phyloP scores from a whole-genome alignment of 805 yeast genomes.

The Candida multigemmis region DNA sequence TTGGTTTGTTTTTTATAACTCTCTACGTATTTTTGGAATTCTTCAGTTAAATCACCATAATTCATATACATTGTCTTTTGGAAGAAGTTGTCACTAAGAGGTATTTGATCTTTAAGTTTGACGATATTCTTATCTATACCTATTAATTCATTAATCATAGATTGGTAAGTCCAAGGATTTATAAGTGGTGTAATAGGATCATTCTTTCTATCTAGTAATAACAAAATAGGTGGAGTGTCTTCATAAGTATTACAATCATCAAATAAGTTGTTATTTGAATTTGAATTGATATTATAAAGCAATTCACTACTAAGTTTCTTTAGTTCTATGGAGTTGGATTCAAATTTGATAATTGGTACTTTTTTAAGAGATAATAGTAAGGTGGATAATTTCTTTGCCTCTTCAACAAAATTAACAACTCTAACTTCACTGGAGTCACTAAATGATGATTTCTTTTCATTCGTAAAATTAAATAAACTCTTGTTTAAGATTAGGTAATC shows the following conservation, averaged over 20 bases:
- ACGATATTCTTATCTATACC: constrained; percentile 80
- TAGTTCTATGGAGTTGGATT: constrained; percentile 56
- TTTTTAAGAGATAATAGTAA: constrained; percentile 62
- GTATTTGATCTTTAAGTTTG: constrained; percentile 52
- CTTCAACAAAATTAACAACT: constrained; percentile 22
- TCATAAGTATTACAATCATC: constrained; percentile 47
- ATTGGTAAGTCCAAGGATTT: constrained; percentile 96
- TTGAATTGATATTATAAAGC: constrained; percentile 44
- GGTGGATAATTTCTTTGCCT: constrained; percentile 36
- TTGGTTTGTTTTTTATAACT: constrained; percentile 77
- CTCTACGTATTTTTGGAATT: constrained; percentile 75
- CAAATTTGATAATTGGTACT: constrained; percentile 75
- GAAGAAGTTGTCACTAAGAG: constrained; percentile 72
- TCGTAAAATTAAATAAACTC: constrained; percentile 45
- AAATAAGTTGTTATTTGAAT: constrained; percentile 50
- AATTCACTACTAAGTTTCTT: constrained; percentile 63
- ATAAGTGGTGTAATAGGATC: constrained; percentile 93
- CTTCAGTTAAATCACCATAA: constrained; percentile 91
- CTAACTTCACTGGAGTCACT: constrained; percentile 2
- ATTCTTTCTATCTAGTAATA: constrained; percentile 73
- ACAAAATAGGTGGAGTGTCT: constrained; percentile 65
- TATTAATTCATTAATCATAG: constrained; percentile 90
- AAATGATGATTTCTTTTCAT: constrained; percentile 6
- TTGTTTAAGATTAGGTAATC: constrained; percentile 72
- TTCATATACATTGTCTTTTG: constrained; percentile 76